These are phyloP conservation scores for Physcomitrium patens DNA, from an alignment of 225 moss, liverwort and hornwort species.

Conservation along the genomic window DNA sequence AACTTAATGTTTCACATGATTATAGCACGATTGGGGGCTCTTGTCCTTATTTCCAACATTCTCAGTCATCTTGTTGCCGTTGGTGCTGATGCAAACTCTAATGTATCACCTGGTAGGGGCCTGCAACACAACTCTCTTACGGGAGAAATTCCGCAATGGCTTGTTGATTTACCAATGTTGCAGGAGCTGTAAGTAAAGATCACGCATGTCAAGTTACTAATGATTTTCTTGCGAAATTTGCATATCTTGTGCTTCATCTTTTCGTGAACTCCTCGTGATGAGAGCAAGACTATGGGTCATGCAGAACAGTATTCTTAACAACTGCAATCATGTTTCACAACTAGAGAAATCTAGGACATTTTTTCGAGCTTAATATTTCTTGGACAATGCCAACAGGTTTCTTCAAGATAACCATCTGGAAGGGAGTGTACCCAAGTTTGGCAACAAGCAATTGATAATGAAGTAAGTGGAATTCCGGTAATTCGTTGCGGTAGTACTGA, in stretches of 20 bases:
- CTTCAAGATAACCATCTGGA: conserved; percentile 53
- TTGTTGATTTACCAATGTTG: conserved; percentile 49
- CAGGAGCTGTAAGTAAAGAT: conserved; percentile 48
- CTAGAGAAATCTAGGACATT: not conserved
- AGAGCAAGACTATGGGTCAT: not conserved
- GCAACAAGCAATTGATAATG: conserved; percentile 37
- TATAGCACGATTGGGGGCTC: not conserved
- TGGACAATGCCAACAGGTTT: conserved; percentile 27
- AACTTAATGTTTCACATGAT: not conserved
- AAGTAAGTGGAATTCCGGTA: conserved; percentile 36
- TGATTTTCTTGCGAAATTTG: not conserved
- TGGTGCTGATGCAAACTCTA: conserved; percentile 13
- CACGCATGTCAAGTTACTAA: conserved; percentile 5
- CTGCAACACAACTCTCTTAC: conserved; percentile 47
- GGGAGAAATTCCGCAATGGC: conserved; percentile 49
- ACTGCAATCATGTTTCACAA: not conserved
- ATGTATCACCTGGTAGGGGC: conserved; percentile 31
- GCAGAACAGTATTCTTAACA: too few relatives aligned
- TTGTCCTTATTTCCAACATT: not conserved
- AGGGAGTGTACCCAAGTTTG: conserved; percentile 40
- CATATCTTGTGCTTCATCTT: not conserved
- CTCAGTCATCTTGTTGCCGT: not conserved
- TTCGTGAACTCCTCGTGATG: not conserved
- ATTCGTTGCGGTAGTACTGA: not conserved
- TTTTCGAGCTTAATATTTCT: not conserved